Evolutionary conservation across 2,329 filamentous ascomycete species (phyloP).

Genomic region (Penicillium thymicola): DNA sequence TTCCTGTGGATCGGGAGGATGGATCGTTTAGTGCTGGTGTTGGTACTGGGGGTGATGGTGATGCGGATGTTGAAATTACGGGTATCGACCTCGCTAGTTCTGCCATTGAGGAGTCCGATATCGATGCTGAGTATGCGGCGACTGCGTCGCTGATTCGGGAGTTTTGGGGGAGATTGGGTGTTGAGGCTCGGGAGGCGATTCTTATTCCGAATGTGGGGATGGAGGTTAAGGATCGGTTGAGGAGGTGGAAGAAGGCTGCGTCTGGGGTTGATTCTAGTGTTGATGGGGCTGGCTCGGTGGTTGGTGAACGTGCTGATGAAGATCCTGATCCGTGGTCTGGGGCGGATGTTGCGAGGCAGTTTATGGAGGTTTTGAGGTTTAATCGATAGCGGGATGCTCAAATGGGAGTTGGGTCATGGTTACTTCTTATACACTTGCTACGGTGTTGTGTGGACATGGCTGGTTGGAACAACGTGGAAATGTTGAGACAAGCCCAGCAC

Average conservation of each 20-base stretch:
- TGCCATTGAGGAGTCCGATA: constrained; percentile 36
- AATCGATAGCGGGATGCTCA: constrained; percentile 30
- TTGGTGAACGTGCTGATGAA: constrained; percentile 22
- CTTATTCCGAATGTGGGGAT: constrained; percentile 41
- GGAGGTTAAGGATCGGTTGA: constrained; percentile 35
- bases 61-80: constrained; percentile 21
- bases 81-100: constrained; percentile 27
- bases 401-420: not conserved
- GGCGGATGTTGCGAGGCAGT: constrained; percentile 43
- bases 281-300: constrained; percentile 6
- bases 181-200: constrained; percentile 41
- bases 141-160: constrained; percentile 39
- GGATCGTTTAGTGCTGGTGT: not conserved
- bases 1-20: constrained; percentile 11
- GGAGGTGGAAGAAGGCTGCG: constrained; percentile 17
- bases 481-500: constrained; percentile 2
- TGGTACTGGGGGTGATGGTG: not conserved
- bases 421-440: not conserved
- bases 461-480: not conserved
- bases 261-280: constrained; percentile 8
- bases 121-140: constrained; percentile 37
- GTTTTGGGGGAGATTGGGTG: constrained; percentile 40
- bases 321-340: constrained; percentile 37
- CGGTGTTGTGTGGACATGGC: not conserved
- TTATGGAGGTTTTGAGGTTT: constrained; percentile 46